Conservation (phyloP, 2,329 filamentous ascomycete genomes). For the Bipolaris victoriae region DNA sequence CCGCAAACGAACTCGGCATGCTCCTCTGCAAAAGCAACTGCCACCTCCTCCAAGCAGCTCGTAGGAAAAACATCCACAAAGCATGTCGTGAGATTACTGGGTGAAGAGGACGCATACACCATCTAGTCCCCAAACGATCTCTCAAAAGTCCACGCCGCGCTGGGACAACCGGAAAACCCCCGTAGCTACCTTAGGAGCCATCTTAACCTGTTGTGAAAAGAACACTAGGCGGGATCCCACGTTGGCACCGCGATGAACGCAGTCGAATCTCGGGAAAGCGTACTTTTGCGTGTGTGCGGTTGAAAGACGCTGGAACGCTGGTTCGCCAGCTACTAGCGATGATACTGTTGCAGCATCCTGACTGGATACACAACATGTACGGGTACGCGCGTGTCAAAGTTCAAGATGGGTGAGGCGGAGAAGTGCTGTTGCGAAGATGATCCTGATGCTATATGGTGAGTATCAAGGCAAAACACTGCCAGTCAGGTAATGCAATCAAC, state of each 20-base stretch:
- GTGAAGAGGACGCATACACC: constrained; percentile 34
- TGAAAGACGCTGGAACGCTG: background rate
- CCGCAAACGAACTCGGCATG: no score
- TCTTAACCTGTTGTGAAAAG: background rate
- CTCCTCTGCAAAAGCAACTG: no score
- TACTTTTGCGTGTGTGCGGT: background rate
- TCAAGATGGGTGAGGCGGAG: background rate
- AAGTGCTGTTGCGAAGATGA: background rate
- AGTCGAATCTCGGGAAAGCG: background rate
- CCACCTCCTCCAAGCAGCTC: no score
- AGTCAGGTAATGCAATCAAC: no score
- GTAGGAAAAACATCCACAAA: no score
- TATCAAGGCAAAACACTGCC: background rate
- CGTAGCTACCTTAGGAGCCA: background rate
- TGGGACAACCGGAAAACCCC: background rate
- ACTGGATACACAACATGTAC: background rate
- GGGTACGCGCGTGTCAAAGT: background rate
- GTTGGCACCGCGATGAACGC: background rate
- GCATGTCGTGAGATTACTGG: no score
- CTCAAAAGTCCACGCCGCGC: constrained; percentile 17
- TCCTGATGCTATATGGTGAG: background rate
- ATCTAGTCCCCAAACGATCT: constrained; percentile 36
- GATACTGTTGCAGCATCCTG: background rate
- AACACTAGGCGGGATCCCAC: background rate
- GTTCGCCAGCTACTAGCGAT: background rate